Conservation (phyloP, 345 rosid species). For the Populus deltoides region DNA sequence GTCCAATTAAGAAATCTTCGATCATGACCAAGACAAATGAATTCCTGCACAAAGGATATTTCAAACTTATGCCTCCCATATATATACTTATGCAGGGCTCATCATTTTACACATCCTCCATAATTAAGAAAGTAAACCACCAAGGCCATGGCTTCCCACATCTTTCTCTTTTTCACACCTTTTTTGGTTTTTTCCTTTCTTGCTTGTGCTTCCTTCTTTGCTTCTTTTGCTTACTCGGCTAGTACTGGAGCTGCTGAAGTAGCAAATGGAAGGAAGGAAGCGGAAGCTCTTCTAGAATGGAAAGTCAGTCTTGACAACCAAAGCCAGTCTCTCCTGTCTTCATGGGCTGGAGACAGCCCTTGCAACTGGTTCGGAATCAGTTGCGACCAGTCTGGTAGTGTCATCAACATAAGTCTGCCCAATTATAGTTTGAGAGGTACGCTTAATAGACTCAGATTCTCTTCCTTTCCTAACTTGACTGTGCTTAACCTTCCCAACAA, state of each 20-base stretch:
- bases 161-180: neutral
- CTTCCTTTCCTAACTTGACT: constrained; percentile 9
- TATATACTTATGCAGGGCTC: too few relatives aligned
- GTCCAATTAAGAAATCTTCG: too few relatives aligned
- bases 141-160: neutral
- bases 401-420: constrained; percentile 8
- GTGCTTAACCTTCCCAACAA: neutral
- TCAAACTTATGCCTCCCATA: too few relatives aligned
- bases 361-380: constrained; percentile 17
- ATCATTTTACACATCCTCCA: too few relatives aligned
- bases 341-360: constrained; percentile 10
- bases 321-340: constrained; percentile 2
- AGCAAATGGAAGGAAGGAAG: neutral
- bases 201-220: neutral
- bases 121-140: neutral
- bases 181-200: neutral
- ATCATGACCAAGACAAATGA: too few relatives aligned
- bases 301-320: constrained; percentile 15
- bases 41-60: too few relatives aligned
- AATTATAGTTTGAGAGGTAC: constrained; percentile 4
- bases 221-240: constrained; percentile 1
- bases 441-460: constrained; percentile 15
- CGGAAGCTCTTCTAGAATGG: constrained; percentile 22
- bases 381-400: constrained; percentile 4
- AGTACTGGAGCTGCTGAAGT: neutral